These are phyloP conservation scores for Sugiyamaella sp. DNA, from an alignment of 1,139 yeast genomes.

Conservation along the genomic window DNA sequence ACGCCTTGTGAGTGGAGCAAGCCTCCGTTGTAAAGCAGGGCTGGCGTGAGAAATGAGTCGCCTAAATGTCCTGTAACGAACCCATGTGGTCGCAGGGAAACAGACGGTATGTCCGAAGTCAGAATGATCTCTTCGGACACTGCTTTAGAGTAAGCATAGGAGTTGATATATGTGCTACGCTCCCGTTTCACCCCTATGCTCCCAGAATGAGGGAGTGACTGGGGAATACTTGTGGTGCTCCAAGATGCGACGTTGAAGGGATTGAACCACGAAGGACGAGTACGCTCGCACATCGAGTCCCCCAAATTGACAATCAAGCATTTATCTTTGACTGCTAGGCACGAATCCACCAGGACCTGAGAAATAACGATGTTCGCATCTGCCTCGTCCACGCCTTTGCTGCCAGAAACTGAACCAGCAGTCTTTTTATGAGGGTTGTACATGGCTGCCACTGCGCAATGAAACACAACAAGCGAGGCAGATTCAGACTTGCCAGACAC, in stretches of 20 bases:
- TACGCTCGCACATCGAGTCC: constrained; percentile 16
- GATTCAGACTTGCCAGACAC: constrained; percentile 1
- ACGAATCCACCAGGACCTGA: constrained; percentile 8
- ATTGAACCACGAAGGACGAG: constrained; percentile 17
- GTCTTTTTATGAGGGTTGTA: constrained; percentile 21
- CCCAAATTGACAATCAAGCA: constrained; percentile 14
- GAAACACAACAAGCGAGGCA: constrained; percentile 25
- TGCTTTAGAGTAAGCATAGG: constrained; percentile 34
- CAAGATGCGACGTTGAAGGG: constrained; percentile 3
- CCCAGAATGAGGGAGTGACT: too few species aligned
- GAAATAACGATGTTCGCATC: constrained; percentile 9
- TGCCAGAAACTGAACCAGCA: constrained; percentile 1
- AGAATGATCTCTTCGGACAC: constrained; percentile 26
- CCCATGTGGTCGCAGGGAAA: constrained; percentile 35
- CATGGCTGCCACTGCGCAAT: constrained; percentile 30
- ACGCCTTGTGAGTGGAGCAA: constrained; percentile 34
- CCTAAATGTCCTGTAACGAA: constrained; percentile 39
- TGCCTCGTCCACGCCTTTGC: constrained; percentile 1
- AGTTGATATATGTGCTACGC: constrained; percentile 28
- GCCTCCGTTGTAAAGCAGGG: constrained; percentile 32
- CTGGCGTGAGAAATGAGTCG: constrained; percentile 37
- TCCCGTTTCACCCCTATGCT: too few species aligned
- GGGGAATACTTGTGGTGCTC: constrained; percentile 3
- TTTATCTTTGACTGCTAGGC: constrained; percentile 3
- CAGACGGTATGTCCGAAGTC: constrained; percentile 20